These are phyloP conservation scores for Pyrenula aspistea DNA, from an alignment of 495 filamentous ascomycete species.

Conservation along the genomic window DNA sequence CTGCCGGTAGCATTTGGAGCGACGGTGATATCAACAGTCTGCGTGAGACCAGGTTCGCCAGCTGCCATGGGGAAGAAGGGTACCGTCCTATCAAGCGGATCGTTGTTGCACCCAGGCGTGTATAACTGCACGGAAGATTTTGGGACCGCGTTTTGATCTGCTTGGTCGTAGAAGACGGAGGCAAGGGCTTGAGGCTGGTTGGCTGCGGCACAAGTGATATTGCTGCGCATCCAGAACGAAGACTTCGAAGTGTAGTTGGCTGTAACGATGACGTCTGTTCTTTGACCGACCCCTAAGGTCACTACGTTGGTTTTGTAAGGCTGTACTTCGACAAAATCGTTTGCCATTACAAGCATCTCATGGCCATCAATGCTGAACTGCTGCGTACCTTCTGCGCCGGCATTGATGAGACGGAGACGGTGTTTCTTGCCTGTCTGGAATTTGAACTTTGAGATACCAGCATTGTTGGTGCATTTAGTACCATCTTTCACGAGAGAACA, in stretches of 20 bases:
- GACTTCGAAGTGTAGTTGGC: conserved; percentile 15
- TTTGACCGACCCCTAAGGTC: conserved; percentile 21
- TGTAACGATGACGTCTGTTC: conserved; percentile 42
- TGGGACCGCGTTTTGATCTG: conserved; percentile 4
- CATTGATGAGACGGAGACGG: conserved; percentile 45
- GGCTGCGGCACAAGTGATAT: conserved; percentile 3
- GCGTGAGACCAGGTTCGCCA: conserved; percentile 11
- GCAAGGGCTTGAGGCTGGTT: conserved; percentile 17
- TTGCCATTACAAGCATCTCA: conserved; percentile 25
- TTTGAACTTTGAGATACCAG: conserved; percentile 20
- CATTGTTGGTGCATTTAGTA: conserved; percentile 17
- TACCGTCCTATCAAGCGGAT: conserved; percentile 14
- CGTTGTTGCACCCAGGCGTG: conserved; percentile 14
- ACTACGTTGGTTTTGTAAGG: conserved; percentile 24
- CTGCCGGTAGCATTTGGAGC: conserved; percentile 14
- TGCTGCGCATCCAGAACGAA: conserved; percentile 5
- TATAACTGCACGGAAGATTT: conserved; percentile 3
- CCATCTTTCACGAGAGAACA: background rate
- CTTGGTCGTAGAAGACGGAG: conserved; percentile 28
- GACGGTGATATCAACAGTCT: conserved; percentile 13
- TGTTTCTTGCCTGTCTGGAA: conserved; percentile 29
- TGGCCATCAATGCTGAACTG: conserved; percentile 29
- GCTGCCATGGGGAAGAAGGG: conserved; percentile 12
- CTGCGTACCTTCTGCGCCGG: conserved; percentile 33
- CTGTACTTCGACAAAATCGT: conserved; percentile 26